These are phyloP conservation scores for Biscogniauxia mediterranea DNA, from an alignment of 2,329 filamentous ascomycete genomes.

Conservation along the genomic window DNA sequence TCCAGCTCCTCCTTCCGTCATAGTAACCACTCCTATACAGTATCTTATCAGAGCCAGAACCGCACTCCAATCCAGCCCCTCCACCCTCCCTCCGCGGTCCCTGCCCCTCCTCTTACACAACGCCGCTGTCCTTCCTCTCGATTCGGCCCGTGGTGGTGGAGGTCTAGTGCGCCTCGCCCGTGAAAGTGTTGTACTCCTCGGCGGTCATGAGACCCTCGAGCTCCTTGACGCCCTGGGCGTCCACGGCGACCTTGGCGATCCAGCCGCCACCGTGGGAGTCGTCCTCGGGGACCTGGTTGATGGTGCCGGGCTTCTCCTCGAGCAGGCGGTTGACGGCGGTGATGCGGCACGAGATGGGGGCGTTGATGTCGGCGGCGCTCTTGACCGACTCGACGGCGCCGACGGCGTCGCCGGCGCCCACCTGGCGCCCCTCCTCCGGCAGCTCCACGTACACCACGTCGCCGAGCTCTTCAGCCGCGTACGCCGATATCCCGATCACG, in stretches of 20 bases:
- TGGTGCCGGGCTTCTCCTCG: slow-evolving; percentile 79
- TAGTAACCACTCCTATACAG: not conserved
- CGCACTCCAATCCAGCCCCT: not conserved
- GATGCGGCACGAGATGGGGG: slow-evolving; percentile 77
- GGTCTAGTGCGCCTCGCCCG: slow-evolving; percentile 42
- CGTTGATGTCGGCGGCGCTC: slow-evolving; percentile 95
- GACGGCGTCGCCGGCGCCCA: slow-evolving; percentile 76
- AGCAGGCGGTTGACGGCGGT: slow-evolving; percentile 70
- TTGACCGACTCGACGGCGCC: slow-evolving; percentile 98
- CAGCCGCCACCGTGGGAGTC: slow-evolving; percentile 75
- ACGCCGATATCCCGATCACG: slow-evolving; percentile 81
- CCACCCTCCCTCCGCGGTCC: not conserved
- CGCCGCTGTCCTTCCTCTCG: not conserved
- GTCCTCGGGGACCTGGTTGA: slow-evolving; percentile 89
- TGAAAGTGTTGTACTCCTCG: slow-evolving; percentile 76
- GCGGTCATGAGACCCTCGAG: slow-evolving; percentile 74
- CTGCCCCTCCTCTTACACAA: not conserved
- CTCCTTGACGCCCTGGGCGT: slow-evolving; percentile 63
- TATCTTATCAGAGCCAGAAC: not conserved
- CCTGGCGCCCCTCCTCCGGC: slow-evolving; percentile 66
- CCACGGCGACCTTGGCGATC: slow-evolving; percentile 85
- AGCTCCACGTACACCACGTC: slow-evolving; percentile 98
- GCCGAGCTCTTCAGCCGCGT: slow-evolving; percentile 87
- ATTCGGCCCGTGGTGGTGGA: not conserved
- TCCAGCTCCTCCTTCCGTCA: not conserved